Percentiles rank a stretch among this genome's conserved stretches.
These are phyloP conservation scores for Capsella bursapastoris DNA, from an alignment of 345 rosid species.

Conservation along the genomic window DNA sequence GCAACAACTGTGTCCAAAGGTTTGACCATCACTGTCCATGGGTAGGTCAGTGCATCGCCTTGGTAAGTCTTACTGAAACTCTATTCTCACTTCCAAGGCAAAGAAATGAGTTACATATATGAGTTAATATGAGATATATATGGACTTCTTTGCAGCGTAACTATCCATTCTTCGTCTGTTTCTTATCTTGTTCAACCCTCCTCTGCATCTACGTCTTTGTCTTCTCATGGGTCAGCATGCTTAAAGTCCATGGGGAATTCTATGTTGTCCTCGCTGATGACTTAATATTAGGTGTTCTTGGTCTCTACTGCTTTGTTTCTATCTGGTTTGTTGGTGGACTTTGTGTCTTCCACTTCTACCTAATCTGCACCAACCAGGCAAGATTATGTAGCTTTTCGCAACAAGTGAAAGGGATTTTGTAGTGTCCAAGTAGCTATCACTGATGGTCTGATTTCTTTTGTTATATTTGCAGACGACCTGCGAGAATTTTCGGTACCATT, in stretches of 20 bases:
- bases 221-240: slow-evolving; percentile 67
- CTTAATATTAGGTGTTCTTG: slow-evolving; percentile 50
- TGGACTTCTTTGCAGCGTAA: slow-evolving; percentile 64
- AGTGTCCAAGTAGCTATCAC: not conserved
- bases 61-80: slow-evolving; percentile 53
- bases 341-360: slow-evolving; percentile 67
- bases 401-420: not conserved
- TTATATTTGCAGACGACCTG: slow-evolving; percentile 63
- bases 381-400: slow-evolving; percentile 20
- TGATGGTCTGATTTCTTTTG: slow-evolving; percentile 20
- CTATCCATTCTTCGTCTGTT: slow-evolving; percentile 73
- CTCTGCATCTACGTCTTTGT: slow-evolving; percentile 68
- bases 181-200: slow-evolving; percentile 64
- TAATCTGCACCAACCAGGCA: slow-evolving; percentile 79
- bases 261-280: slow-evolving; percentile 50
- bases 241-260: slow-evolving; percentile 51
- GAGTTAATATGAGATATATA: slow-evolving; percentile 7
- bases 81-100: slow-evolving; percentile 1
- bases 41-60: slow-evolving; percentile 96
- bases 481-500: slow-evolving; percentile 73
- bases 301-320: slow-evolving; percentile 60
- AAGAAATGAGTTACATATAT: not conserved
- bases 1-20: slow-evolving; percentile 90
- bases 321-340: slow-evolving; percentile 88
- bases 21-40: slow-evolving; percentile 99